A percentile compares a stretch with the other conserved stretches of the same genome.
These are phyloP conservation scores for Botrytis elliptica DNA, from an alignment of 2,329 filamentous ascomycete genomes.

Conservation along the genomic window DNA sequence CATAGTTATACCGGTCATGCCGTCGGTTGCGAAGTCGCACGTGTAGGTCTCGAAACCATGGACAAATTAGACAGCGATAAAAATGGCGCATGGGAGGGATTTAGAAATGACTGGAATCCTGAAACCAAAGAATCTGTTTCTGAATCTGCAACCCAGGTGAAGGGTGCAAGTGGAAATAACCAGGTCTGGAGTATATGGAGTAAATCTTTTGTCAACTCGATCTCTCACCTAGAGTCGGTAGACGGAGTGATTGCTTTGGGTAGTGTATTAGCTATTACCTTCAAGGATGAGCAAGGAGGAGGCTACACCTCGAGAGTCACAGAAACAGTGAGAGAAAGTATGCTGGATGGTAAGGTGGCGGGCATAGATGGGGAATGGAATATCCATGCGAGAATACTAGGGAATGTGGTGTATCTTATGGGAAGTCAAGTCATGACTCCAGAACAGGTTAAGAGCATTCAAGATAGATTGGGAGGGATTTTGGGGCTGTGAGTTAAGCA, in stretches of 20 bases:
- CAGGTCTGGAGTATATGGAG: conserved; percentile 71
- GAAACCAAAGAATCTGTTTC: not conserved
- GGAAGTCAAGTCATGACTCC: conserved; percentile 46
- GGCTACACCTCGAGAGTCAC: conserved; percentile 41
- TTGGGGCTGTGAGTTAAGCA: not conserved
- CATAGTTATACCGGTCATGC: conserved; percentile 87
- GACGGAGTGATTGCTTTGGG: conserved; percentile 71
- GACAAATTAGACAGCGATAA: conserved; percentile 54
- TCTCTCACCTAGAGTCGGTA: conserved; percentile 58
- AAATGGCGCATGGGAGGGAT: conserved; percentile 55
- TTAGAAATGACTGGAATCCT: conserved; percentile 49
- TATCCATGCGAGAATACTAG: conserved; percentile 54
- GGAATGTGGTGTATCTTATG: conserved; percentile 61
- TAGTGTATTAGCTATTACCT: conserved; percentile 66
- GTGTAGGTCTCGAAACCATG: conserved; percentile 63
- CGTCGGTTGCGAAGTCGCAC: conserved; percentile 74
- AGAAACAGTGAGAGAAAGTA: conserved; percentile 44
- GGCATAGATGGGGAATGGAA: conserved; percentile 39
- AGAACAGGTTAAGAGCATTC: conserved; percentile 33
- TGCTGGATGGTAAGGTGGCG: conserved; percentile 13
- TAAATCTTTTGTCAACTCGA: conserved; percentile 52
- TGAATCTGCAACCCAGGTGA: not conserved
- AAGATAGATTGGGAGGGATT: conserved; percentile 23
- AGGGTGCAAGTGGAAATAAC: not conserved
- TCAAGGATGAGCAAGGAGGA: conserved; percentile 44